Conservation (phyloP, 2,329 filamentous ascomycete genomes). For the Pseudocercospora crystallina region DNA sequence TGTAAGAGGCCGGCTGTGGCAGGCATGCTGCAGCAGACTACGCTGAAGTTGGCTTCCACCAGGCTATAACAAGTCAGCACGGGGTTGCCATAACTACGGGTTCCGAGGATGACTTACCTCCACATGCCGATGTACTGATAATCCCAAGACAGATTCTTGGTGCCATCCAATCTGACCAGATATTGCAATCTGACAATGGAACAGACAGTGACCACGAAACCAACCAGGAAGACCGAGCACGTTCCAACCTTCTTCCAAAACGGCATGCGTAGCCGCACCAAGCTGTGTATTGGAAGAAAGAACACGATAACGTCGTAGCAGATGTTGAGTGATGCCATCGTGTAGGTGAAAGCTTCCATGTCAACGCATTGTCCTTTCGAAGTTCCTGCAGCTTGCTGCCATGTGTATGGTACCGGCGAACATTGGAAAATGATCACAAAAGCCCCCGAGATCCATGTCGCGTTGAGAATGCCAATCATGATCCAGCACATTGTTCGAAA, state of each 20-base stretch:
- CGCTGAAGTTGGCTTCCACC: slow-evolving; percentile 7
- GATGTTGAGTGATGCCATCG: slow-evolving; percentile 11
- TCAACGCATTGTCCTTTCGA: neutral
- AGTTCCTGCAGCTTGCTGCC: neutral
- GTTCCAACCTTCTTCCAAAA: slow-evolving; percentile 10
- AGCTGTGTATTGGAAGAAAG: slow-evolving; percentile 9
- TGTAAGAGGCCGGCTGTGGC: slow-evolving; percentile 8
- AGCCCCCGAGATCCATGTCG: slow-evolving; percentile 2
- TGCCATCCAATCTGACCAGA: slow-evolving; percentile 8
- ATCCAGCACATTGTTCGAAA: slow-evolving; percentile 10
- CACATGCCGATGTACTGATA: slow-evolving; percentile 13
- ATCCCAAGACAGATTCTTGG: slow-evolving; percentile 7
- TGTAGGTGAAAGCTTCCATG: slow-evolving; percentile 4
- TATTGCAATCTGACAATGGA: slow-evolving; percentile 13
- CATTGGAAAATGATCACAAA: slow-evolving; percentile 15
- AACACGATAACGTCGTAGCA: slow-evolving; percentile 7
- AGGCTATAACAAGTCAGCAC: neutral
- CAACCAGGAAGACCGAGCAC: slow-evolving; percentile 8
- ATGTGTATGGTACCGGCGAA: slow-evolving; percentile 6
- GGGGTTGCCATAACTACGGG: neutral
- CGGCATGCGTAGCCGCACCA: slow-evolving; percentile 7
- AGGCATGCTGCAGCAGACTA: slow-evolving; percentile 11
- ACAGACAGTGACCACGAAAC: slow-evolving; percentile 11
- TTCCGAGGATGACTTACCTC: neutral
- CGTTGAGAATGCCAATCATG: slow-evolving; percentile 2